Base-by-base conservation (phyloP, 768 basidiomycete species). In the Russula sp. region DNA sequence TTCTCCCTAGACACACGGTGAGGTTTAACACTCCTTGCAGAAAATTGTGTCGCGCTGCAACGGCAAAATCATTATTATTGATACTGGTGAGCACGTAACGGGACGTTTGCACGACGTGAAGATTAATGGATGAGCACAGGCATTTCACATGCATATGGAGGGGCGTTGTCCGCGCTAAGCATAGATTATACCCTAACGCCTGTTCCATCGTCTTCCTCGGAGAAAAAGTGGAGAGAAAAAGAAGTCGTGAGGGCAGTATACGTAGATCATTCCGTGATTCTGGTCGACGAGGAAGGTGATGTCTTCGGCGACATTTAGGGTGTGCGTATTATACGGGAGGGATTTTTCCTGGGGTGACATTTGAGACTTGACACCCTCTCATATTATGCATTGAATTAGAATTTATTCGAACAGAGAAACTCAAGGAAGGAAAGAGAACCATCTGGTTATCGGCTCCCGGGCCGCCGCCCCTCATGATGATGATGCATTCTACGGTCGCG, bases 101-200 rank as follows among this genome's bases (percentile, higher is more conserved):
- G 34, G 61, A 57, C 37, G 14, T 6, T 22, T 34, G 31, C 27
- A 54, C 53, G 55, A 20, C 51, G 32, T 18, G 53, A 35, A 10
- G 16, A 16, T 20, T 58, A 18, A 35, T 39, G 61, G 20, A n/a
- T n/a, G 32, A 70, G 9, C 48, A 39, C 65, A 89, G 90, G 93
- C n/a, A 95, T 96, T 55, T 94, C 93, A 5, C 91, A 90, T 71
- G 95, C 95, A 2, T 98, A 97, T 69, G 94, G 92, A n/a, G 96
- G 96, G 13, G 86, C 84, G 0, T 78, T 97, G 6, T 95, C 94
- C 2, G 93, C 94, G 3, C 76, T 98, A 11, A 91, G 90, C 14
- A 87, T 98, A 60, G 80, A 88, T 40, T 96, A 98, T 75, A 87
- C 84, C 2, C 80, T 97, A 31, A 84, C 83, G 9, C 91, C 91